These are phyloP conservation scores for Pezicula radicicola DNA, from an alignment of 2,329 filamentous ascomycete species.

Conservation along the genomic window DNA sequence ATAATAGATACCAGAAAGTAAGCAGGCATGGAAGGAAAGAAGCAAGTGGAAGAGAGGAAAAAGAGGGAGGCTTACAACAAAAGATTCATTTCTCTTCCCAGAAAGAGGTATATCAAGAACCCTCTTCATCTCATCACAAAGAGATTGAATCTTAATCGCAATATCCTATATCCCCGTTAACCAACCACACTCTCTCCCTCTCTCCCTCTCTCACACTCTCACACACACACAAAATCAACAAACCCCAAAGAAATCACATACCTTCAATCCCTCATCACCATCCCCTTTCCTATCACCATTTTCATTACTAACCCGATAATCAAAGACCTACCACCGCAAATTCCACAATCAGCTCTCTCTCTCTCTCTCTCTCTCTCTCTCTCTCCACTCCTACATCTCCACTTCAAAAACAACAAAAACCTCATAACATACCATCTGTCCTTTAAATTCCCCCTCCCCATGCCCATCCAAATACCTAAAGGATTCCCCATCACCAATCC, in stretches of 20 bases:
- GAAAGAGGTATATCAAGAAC: conserved; percentile 7
- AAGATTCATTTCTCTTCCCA: not conserved
- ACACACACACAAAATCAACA: too few relatives aligned
- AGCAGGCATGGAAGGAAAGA: not conserved
- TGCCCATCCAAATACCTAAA: not conserved
- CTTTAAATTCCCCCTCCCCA: not conserved
- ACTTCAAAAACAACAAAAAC: too few relatives aligned
- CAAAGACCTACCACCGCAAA: not conserved
- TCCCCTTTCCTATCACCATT: not conserved
- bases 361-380: not conserved
- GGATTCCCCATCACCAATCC: too few relatives aligned
- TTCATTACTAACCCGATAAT: too few relatives aligned
- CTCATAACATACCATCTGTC: too few relatives aligned
- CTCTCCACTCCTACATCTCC: too few relatives aligned
- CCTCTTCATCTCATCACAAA: conserved; percentile 22
- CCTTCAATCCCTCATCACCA: conserved; percentile 12
- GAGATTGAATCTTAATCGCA: conserved; percentile 15
- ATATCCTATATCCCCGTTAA: not conserved
- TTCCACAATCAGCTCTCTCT: not conserved
- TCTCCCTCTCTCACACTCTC: not conserved
- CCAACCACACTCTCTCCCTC: not conserved
- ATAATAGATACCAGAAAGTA: not conserved
- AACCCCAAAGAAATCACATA: conserved; percentile 13
- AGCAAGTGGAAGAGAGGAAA: not conserved
- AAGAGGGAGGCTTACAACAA: not conserved